Evolutionary conservation across 345 rosid species (phyloP).

Genomic region (Rhodamnia rubescens): DNA sequence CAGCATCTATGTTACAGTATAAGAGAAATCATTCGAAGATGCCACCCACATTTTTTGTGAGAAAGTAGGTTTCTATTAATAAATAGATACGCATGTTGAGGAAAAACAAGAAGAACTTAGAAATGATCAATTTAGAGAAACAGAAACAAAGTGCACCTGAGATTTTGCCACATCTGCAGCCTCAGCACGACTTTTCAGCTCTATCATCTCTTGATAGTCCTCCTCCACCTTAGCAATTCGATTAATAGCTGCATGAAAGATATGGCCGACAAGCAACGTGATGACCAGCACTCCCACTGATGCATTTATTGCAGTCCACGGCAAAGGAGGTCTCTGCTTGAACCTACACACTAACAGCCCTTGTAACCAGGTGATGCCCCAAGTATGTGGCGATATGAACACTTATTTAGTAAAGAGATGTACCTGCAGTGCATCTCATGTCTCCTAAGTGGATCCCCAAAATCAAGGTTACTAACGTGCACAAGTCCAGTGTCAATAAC

Average conservation of each 20-base stretch:
- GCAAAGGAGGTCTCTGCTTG: conserved; percentile 63
- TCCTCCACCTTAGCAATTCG: conserved; percentile 73
- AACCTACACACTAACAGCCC: conserved; percentile 31
- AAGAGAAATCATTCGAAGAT: neutral
- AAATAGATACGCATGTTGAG: neutral
- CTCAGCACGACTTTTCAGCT: conserved; percentile 87
- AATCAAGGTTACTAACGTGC: conserved; percentile 58
- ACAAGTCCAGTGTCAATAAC: conserved; percentile 49
- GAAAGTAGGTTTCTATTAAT: neutral
- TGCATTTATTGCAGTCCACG: conserved; percentile 69
- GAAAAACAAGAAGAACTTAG: neutral
- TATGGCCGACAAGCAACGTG: conserved; percentile 62
- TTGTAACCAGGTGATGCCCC: neutral
- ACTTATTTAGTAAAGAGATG: neutral
- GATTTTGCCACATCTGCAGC: conserved; percentile 99
- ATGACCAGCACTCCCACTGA: conserved; percentile 53
- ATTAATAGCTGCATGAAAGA: conserved; percentile 62
- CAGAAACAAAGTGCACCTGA: conserved; percentile 37
- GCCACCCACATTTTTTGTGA: neutral
- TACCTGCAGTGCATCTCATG: conserved; percentile 99
- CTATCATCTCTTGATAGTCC: conserved; percentile 62
- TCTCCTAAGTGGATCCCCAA: conserved; percentile 85
- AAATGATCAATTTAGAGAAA: neutral
- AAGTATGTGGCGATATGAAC: neutral
- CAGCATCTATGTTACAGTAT: neutral